Evolutionary conservation across 2,329 filamentous ascomycete genomes (phyloP), one percentile per base, ranked within the genome.

Genomic region (Cordyceps militaris): DNA sequence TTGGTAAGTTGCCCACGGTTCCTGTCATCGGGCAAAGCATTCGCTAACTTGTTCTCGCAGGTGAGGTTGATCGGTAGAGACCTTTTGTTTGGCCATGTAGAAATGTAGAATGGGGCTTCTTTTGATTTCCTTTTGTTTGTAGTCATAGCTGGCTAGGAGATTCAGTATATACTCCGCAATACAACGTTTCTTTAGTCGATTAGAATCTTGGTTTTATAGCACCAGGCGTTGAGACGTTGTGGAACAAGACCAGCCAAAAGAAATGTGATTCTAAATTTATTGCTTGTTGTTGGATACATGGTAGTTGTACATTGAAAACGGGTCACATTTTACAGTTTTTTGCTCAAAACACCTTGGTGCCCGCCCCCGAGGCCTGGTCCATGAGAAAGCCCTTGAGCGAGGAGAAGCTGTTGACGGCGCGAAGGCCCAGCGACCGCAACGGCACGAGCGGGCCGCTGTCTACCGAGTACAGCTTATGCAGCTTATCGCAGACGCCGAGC

Each of bases 381-480:
- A 97, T 97, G 61, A 97, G 79, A 68, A 92, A 90, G 46, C 79
- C 82, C 79, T 97, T 97, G 58, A 96, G 67, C 38, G 87, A 83
- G 0, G 83, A 80, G 66, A 96, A 67, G 2, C 82, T 80, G 71
- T 97, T 87, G 61, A 97, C 87, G 8, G 87, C 83, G 61, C 78
- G 82, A 61, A 97, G 71, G 0, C 93, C 93, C 48, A 91, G 67
- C 55, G 89, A 92, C 61, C 93, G 81, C 52, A 92, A 76, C 64
- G 87, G 87, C 19, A 96, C 88, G 34, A 97, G 73, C 1, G 91
- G 91, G 0, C 89, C 89, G 60, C 82, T 85, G 23, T 84, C 85
- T 0, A 90, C 84, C n/a, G 87, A 87, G 72, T 96, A 97, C 44
- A 97, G 74, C 75, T 93, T 96, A 72, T 97, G 91, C 64, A 97